A percentile compares a stretch with the other conserved stretches of the same genome.
Conservation (phyloP, 306 rosid species). For the Pterocarpus macrocarpus region DNA sequence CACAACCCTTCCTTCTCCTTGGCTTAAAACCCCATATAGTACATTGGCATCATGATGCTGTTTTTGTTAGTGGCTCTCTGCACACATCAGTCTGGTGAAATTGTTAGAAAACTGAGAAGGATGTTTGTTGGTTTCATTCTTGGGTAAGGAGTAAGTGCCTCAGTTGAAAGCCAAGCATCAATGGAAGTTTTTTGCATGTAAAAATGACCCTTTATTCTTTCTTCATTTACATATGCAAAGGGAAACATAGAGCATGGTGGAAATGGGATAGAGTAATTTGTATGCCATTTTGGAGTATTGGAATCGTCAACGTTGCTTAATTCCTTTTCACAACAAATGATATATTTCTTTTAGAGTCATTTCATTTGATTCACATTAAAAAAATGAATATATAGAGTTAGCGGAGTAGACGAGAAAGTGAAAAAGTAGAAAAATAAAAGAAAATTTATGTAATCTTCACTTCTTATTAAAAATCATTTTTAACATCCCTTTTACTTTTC, state of each 20-base stretch:
- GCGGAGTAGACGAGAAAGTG: neutral
- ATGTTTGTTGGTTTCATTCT: constrained; percentile 45
- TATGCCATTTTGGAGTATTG: neutral
- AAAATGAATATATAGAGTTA: neutral
- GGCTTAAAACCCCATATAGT: neutral
- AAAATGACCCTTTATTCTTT: neutral
- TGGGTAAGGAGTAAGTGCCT: constrained; percentile 32
- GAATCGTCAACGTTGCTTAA: neutral
- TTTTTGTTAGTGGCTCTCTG: constrained; percentile 42
- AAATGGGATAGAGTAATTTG: neutral
- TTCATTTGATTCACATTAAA: neutral
- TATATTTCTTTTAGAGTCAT: neutral
- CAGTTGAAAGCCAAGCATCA: constrained; percentile 33
- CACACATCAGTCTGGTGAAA: constrained; percentile 41
- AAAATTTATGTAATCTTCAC: neutral
- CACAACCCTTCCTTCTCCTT: constrained; percentile 13
- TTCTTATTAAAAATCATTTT: neutral
- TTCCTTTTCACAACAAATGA: neutral
- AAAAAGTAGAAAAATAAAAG: neutral
- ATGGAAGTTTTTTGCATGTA: constrained; percentile 6
- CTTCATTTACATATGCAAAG: neutral
- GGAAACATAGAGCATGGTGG: neutral
- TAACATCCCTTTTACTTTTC: neutral
- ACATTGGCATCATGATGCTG: constrained; percentile 43
- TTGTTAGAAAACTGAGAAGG: constrained; percentile 22